Evolutionary conservation across 371 early-diverging fungal species (phyloP).

Genomic region (Homolaphlyctis polyrhiza): DNA sequence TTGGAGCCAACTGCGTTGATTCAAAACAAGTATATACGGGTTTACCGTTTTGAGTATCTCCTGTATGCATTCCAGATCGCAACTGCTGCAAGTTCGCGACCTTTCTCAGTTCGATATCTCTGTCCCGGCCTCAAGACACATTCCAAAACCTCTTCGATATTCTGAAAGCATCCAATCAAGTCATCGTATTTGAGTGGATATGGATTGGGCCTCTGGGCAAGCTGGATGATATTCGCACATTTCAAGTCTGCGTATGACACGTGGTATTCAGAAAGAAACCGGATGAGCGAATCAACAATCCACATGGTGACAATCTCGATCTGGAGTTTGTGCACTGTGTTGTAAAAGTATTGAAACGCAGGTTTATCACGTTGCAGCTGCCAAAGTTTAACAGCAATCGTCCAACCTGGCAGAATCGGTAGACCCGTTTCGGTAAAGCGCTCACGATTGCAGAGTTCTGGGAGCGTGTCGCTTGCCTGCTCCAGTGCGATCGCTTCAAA

Average conservation of each 20-base stretch:
- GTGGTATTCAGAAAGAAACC: neutral
- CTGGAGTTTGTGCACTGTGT: neutral
- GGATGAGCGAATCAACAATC: neutral
- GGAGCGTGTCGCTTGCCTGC: neutral
- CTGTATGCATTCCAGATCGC: constrained; percentile 2
- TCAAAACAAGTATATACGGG: neutral
- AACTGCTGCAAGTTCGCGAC: neutral
- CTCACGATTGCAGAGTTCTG: neutral
- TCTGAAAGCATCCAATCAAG: neutral
- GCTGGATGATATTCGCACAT: neutral
- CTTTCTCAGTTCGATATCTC: neutral
- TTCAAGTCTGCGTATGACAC: neutral
- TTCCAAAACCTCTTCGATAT: constrained; percentile 1
- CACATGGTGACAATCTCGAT: neutral
- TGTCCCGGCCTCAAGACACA: neutral
- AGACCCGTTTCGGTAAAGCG: neutral
- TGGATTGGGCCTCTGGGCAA: neutral
- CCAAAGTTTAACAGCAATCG: neutral
- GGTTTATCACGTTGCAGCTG: neutral
- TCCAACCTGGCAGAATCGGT: neutral
- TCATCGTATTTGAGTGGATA: neutral
- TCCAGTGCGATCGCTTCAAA: neutral
- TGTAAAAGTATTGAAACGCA: neutral
- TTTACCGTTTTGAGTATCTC: neutral
- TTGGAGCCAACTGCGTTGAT: too few relatives aligned